Base-by-base conservation (phyloP, 176 grass and related monocot genomes). In the Chrysopogon serrulatus region DNA sequence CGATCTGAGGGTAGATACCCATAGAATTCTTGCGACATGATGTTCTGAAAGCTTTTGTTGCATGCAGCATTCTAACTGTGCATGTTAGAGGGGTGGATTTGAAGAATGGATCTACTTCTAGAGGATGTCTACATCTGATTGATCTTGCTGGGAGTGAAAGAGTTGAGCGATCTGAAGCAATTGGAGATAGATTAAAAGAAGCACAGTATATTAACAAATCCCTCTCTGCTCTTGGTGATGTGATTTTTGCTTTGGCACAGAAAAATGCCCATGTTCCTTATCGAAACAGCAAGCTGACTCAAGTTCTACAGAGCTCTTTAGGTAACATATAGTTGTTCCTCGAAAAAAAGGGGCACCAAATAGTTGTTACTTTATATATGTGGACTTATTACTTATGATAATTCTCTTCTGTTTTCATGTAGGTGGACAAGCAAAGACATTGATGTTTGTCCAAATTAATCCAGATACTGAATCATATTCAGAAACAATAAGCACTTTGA, bases 361-460 rank as follows among this genome's bases (percentile, higher is more conserved):
- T 30, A 18, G 21, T 33, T 84, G 31, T 19, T 85, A 67, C 3
- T 31, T 65, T 84, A 4, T 71, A 5, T 76, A 37, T 44, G 30
- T n/a, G 14, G 1, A 40, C 0, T 80, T 13, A 17, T 47, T 77
- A 54, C 18, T 62, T 79, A 9, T 54, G 11, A 36, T 80, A 61
- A 48, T 56, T 39, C 40, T 37, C 60, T 80, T 19, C 24, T 39
- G 10, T 88, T 88, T 77, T 80, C 72, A 68, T 87, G 36, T 23
- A 98, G 96, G 96, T 84, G 96, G 96, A 77, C 96, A 98, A 84
- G 96, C 96, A 26, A 95, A 98, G 68, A 98, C 96, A 65, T 64
- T 98, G 19, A 98, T 98, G 96, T 93, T 98, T 92, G 96, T 98
- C 66, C 96, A 98, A 77, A 85, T 98, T 86, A 98, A 98, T 76